phyloP scores from a whole-genome alignment of 805 yeast genomes.

The Aciculoconidium aculeatum region DNA sequence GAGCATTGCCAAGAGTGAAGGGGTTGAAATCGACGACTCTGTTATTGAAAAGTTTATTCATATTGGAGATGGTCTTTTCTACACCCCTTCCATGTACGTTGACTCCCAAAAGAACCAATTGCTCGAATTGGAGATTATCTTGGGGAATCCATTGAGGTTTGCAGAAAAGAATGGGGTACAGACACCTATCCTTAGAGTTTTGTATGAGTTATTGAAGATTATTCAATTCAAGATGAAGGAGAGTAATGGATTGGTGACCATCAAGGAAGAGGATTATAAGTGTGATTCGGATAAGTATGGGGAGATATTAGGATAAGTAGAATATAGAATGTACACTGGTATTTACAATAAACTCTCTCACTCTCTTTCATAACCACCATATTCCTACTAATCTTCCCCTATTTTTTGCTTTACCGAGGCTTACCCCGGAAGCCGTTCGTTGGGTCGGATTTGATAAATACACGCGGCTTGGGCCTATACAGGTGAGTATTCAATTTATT shows the following conservation, averaged over 20 bases:
- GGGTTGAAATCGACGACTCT: slow-evolving; percentile 47
- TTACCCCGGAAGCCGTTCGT: too few species aligned
- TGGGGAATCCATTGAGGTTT: slow-evolving; percentile 34
- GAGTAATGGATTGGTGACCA: slow-evolving; percentile 34
- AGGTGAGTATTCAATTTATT: too few species aligned
- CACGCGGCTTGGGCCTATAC: too few species aligned
- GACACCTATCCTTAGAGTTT: slow-evolving; percentile 53
- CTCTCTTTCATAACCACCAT: too few species aligned
- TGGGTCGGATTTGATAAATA: too few species aligned
- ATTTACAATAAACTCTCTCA: too few species aligned
- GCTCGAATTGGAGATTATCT: slow-evolving; percentile 34
- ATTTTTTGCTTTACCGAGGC: too few species aligned
- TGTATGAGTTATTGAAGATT: slow-evolving; percentile 56
- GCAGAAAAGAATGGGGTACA: slow-evolving; percentile 33
- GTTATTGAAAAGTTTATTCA: slow-evolving; percentile 46
- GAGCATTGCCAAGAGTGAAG: slow-evolving; percentile 64
- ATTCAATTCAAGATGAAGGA: slow-evolving; percentile 62
- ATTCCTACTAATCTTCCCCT: too few species aligned
- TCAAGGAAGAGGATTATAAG: slow-evolving; percentile 19
- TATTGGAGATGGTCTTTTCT: slow-evolving; percentile 39
- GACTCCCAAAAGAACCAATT: slow-evolving; percentile 33
- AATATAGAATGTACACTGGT: too few species aligned
- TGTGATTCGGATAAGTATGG: slow-evolving; percentile 17
- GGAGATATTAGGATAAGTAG: slow-evolving; percentile 10
- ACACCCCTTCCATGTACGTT: slow-evolving; percentile 37